Conservation (phyloP, 129 eudicot genomes). For the Artemisia argyi region DNA sequence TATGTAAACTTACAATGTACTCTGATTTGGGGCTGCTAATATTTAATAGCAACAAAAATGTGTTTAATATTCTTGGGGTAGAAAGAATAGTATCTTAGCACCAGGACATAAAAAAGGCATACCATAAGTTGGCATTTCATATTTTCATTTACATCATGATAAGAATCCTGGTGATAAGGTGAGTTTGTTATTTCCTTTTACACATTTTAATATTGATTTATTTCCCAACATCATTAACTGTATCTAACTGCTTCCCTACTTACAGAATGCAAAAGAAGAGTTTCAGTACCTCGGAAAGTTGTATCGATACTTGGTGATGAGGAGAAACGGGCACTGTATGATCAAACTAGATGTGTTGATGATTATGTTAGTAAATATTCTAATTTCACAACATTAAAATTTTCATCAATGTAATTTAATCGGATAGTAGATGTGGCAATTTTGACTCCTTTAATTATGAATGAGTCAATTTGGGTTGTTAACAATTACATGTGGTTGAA, state of each 20-base stretch:
- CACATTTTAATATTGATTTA: neutral
- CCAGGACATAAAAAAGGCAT: constrained; percentile 77
- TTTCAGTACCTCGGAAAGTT: constrained; percentile 85
- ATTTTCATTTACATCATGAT: constrained; percentile 83
- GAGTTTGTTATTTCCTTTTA: neutral
- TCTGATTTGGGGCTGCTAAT: too few species aligned
- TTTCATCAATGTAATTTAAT: neutral
- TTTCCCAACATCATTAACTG: neutral
- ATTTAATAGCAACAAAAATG: neutral
- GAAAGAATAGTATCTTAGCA: constrained; percentile 64
- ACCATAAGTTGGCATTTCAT: constrained; percentile 76
- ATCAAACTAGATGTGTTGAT: constrained; percentile 79
- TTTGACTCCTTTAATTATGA: neutral
- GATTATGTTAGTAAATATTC: constrained; percentile 57
- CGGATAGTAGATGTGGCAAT: neutral
- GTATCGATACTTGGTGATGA: constrained; percentile 84
- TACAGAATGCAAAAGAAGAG: constrained; percentile 74
- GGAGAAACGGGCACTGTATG: constrained; percentile 73
- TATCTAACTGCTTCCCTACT: neutral
- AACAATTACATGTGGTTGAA: neutral
- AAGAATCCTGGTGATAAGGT: constrained; percentile 82
- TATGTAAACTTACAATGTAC: too few species aligned
- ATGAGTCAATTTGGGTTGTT: neutral
- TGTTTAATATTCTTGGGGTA: constrained; percentile 64
- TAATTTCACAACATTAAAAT: neutral